Conservation (phyloP, 23 red algal species). For the Gracilaria caudata region DNA sequence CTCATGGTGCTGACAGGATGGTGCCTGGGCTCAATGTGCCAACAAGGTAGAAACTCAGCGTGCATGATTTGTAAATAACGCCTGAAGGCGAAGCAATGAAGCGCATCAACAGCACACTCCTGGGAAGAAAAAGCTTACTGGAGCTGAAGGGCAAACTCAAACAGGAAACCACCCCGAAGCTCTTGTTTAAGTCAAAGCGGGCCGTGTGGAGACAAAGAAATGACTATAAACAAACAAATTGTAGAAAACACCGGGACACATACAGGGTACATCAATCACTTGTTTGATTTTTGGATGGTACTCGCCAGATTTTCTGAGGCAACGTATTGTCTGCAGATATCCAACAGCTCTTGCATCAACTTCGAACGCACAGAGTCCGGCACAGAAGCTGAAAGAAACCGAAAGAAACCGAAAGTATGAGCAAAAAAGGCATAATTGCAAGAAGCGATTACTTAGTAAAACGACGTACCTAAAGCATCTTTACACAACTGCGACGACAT, state of each 20-base stretch:
- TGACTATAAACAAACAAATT: not conserved
- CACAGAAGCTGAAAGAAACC: not conserved
- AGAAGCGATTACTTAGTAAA: not conserved
- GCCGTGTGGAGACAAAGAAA: not conserved
- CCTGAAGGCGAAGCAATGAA: not conserved
- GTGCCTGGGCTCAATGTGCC: not conserved
- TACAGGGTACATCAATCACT: not conserved
- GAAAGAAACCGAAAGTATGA: not conserved
- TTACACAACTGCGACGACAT: slow-evolving; percentile 19
- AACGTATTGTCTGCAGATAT: slow-evolving; percentile 9
- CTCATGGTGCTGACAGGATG: not conserved
- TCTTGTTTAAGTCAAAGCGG: not conserved
- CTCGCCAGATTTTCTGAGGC: not conserved
- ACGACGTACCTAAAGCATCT: slow-evolving; percentile 24
- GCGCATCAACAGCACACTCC: not conserved
- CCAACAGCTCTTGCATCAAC: slow-evolving; percentile 30
- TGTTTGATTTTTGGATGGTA: not conserved
- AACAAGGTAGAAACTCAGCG: not conserved
- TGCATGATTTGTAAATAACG: not conserved
- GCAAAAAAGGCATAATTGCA: not conserved
- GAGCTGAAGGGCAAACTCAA: not conserved
- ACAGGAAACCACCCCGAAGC: not conserved
- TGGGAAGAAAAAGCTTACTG: not conserved
- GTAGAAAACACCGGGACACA: not conserved
- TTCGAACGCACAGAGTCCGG: slow-evolving; percentile 23